Base-by-base conservation (phyloP, 78 protist species). In the Emiliania huxleyi region DNA sequence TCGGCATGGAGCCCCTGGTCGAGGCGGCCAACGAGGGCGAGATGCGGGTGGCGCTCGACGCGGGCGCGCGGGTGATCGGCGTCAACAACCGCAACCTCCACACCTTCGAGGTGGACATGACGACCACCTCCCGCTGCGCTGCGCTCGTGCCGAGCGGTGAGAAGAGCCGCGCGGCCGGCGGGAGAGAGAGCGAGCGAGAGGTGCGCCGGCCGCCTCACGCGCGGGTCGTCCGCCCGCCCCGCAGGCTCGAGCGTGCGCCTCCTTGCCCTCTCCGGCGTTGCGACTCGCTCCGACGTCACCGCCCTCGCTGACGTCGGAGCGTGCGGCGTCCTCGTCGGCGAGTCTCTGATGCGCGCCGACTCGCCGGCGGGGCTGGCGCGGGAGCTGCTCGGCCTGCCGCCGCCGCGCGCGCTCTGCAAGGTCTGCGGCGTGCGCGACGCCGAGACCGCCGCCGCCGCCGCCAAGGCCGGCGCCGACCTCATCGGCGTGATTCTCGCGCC, bases 21-120 rank as follows among this genome's bases (percentile, higher is more conserved):
- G 75, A 62, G 75, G 95, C 93, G n/a, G 33, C 69, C 81, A 88
- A n/a, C 46, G 91, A 45, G 49, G 45, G 33, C 22, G 95, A 94
- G 93, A 40, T 83, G 77, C 37, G 52, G 35, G 25, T 38, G 29
- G 97, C 97, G 3, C 89, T 96, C 23, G 89, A 43, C 0, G 91
- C 49, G 11, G 96, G 97, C 37, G 90, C 97, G 23, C 0, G 3
- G 1, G 93, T 96, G 25, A 93, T 96, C 52, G 97, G 97, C 87
- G 91, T 96, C 62, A 96, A 96, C 93, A 96, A 96, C 91, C 87
- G 97, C 75, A 83, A 94, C 85, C 94, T 95, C 49, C 90, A 83
- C 87, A 69, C 69, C 62, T 95, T 95, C 38, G 69, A 11, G 46
- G 95, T 42, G 15, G 88, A 69, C 42, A 62, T 26, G 87, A 38